Evolutionary conservation across 805 yeast genomes (phyloP).

Genomic region (Wickerhamiella azymoides): DNA sequence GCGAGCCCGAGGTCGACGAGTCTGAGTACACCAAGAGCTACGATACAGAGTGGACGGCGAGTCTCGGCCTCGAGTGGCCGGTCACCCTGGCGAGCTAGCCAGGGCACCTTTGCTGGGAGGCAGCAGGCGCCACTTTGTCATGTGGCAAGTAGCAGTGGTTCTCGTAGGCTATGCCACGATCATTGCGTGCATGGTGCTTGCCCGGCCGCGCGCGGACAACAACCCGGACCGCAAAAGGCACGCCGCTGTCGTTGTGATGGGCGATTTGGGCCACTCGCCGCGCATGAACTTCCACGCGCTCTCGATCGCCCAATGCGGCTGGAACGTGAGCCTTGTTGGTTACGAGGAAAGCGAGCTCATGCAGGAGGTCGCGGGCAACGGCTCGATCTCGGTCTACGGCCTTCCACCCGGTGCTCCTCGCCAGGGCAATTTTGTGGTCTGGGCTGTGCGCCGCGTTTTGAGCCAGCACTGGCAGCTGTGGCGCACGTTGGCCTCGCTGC

Average conservation of each 20-base stretch:
- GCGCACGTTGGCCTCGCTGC: background rate
- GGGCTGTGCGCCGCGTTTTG: constrained; percentile 45
- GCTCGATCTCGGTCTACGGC: constrained; percentile 21
- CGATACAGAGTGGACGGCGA: background rate
- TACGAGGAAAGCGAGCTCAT: constrained; percentile 30
- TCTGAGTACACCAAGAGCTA: background rate
- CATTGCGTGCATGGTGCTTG: background rate
- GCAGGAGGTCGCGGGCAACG: constrained; percentile 18
- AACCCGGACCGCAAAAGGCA: constrained; percentile 30
- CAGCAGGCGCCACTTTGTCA: too few relatives aligned
- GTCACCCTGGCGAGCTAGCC: too few relatives aligned
- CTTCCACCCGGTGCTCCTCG: constrained; percentile 20
- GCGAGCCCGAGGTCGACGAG: background rate
- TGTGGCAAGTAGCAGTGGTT: background rate
- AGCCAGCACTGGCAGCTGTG: constrained; percentile 38
- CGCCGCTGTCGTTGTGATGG: constrained; percentile 69
- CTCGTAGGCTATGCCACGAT: background rate
- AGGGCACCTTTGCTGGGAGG: too few relatives aligned
- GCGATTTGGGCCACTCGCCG: constrained; percentile 92
- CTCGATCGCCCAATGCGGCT: constrained; percentile 55
- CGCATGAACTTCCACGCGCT: constrained; percentile 83
- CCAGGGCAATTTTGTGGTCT: constrained; percentile 37
- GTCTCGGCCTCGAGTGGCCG: constrained; percentile 1
- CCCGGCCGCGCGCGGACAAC: constrained; percentile 2
- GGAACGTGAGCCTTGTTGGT: constrained; percentile 73